Base-by-base conservation (phyloP, 169 alveolate species). In the Plasmodium vivax region DNA sequence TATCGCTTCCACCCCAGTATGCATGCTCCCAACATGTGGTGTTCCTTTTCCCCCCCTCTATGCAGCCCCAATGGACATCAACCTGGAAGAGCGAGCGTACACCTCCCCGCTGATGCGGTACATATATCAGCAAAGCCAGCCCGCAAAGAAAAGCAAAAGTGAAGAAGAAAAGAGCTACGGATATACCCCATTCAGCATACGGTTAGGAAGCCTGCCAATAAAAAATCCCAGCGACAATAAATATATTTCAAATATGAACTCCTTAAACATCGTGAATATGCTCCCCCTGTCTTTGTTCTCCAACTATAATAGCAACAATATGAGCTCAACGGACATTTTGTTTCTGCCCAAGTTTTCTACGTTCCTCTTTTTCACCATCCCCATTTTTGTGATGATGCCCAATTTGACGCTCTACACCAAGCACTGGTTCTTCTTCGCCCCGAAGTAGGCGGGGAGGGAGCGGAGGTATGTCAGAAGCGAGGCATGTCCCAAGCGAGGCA, bases 361-460 rank as follows among this genome's bases (percentile, higher is more conserved):
- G 19, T 88, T 88, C 16, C 90, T 88, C 2, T 88, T 88, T 88
- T 88, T 88, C 72, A 88, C 94, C 14, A 88, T 88, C 34, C 94
- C 94, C 51, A 88, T 88, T 79, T 88, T 88, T 80, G 94, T 88
- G 2, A 88, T 88, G 94, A 2, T 88, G 2, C 94, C 94, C 5
- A 88, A 88, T 34, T 72, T 88, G 27, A 88, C 94, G 19, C 82
- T 88, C 38, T 88, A 88, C 74, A 88, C 94, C 51, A 88, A 88
- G 54, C 94, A 88, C 54, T 88, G 94, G 94, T 88, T 88, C 54
- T 88, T 88, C 62, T 88, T 79, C 47, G 94, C 94, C n/a, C 94
- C 94, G 1, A 88, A 88, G 74, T 88, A 88, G 77, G 77, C 12
- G 36, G 8, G 56, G 2, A 8, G 54, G 9, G 3, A n/a, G 7